Evolutionary conservation across 495 filamentous ascomycete genomes (phyloP).

Genomic region (Trichocladium uniseriatum): DNA sequence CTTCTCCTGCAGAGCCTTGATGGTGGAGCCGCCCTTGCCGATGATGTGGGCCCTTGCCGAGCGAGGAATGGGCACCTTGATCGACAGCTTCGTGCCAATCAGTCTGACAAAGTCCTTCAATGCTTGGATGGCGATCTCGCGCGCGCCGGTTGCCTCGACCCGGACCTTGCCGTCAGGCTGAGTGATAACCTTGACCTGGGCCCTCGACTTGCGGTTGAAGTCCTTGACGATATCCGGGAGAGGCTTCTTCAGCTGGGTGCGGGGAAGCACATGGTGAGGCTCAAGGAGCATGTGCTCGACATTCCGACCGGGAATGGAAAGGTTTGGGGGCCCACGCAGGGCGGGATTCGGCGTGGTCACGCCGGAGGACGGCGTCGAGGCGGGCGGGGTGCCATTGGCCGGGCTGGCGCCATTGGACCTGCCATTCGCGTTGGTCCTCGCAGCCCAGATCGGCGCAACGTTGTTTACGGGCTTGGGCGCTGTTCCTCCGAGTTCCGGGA

Average conservation of each 20-base stretch:
- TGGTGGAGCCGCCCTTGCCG: slow-evolving; percentile 78
- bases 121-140: slow-evolving; percentile 68
- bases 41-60: slow-evolving; percentile 81
- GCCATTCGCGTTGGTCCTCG: slow-evolving; percentile 40
- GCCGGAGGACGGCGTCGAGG: slow-evolving; percentile 51
- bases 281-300: slow-evolving; percentile 63
- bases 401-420: slow-evolving; percentile 49
- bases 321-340: slow-evolving; percentile 43
- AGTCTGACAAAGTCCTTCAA: slow-evolving; percentile 78
- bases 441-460: slow-evolving; percentile 53
- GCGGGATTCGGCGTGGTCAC: slow-evolving; percentile 46
- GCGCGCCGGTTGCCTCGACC: slow-evolving; percentile 72
- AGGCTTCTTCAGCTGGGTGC: slow-evolving; percentile 70
- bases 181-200: slow-evolving; percentile 64
- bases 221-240: slow-evolving; percentile 74
- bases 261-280: slow-evolving; percentile 60
- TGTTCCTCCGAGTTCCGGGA: slow-evolving; percentile 75
- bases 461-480: slow-evolving; percentile 49
- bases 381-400: slow-evolving; percentile 41
- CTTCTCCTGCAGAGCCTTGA: slow-evolving; percentile 75
- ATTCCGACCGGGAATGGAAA: slow-evolving; percentile 70
- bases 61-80: slow-evolving; percentile 69
- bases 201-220: slow-evolving; percentile 80
- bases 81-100: slow-evolving; percentile 73
- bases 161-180: slow-evolving; percentile 57